These are phyloP conservation scores for Magnusiomyces paraingens DNA, from an alignment of 1,139 yeast genomes.

Conservation along the genomic window DNA sequence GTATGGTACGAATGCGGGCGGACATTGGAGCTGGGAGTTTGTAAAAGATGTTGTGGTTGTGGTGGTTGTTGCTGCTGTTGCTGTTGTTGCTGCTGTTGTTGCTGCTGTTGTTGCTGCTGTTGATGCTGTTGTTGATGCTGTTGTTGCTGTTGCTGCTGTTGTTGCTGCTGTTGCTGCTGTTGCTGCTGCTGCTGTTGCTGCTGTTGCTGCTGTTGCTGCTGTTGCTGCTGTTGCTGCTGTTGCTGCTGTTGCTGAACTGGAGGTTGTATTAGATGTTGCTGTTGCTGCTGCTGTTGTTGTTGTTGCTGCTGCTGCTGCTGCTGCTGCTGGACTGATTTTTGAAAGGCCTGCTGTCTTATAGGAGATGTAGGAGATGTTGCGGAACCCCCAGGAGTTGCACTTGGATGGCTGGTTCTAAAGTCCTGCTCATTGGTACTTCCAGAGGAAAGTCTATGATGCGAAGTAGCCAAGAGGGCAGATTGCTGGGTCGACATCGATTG, in stretches of 20 bases:
- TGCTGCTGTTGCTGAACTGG: constrained; percentile 18
- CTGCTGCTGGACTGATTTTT: constrained; percentile 8
- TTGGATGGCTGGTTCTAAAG: no score
- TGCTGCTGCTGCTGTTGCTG: constrained; percentile 15
- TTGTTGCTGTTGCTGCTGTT: constrained; percentile 22
- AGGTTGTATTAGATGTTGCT: constrained; percentile 11
- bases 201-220: constrained; percentile 18
- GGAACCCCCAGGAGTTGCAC: constrained; percentile 9
- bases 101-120: constrained; percentile 1
- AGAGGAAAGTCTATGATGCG: no score
- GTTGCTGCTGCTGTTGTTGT: constrained; percentile 13
- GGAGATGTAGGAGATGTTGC: neutral
- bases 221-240: constrained; percentile 16
- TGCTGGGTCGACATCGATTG: neutral
- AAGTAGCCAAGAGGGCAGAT: no score
- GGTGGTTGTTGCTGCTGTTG: neutral
- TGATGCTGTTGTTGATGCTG: constrained; percentile 31
- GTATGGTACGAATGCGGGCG: constrained; percentile 10
- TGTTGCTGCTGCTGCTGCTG: constrained; percentile 13
- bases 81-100: neutral
- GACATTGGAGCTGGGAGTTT: constrained; percentile 5
- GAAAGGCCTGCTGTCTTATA: no score
- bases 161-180: constrained; percentile 13
- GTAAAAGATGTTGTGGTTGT: constrained; percentile 5
- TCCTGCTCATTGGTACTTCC: no score